Conservation (phyloP, 2,329 filamentous ascomycete species). For the Fusarium mundagurra region DNA sequence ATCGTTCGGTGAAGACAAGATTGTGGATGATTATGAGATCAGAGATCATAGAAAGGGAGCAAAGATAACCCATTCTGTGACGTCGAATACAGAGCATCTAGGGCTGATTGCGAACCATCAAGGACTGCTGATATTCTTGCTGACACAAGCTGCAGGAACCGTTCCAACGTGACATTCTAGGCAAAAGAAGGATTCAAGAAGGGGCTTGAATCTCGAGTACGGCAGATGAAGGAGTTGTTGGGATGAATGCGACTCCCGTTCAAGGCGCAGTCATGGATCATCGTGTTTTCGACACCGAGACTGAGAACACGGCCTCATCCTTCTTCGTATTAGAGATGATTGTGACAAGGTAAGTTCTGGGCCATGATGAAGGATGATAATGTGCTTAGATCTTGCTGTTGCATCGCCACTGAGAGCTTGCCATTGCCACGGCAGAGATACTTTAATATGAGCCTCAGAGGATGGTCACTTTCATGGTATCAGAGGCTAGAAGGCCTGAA, state of each 20-base stretch:
- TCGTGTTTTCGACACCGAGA: neutral
- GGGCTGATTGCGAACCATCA: neutral
- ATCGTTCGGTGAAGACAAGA: neutral
- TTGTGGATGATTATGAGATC: too few relatives aligned
- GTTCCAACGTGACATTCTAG: neutral
- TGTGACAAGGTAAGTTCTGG: neutral
- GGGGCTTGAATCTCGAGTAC: neutral
- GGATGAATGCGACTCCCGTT: neutral
- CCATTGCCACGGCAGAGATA: neutral
- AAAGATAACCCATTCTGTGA: neutral
- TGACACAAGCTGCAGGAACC: neutral
- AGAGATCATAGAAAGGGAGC: neutral
- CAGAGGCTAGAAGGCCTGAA: neutral
- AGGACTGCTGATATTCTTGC: neutral
- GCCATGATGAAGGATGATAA: neutral
- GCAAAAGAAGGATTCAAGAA: neutral
- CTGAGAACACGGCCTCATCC: neutral
- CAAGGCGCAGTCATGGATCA: neutral
- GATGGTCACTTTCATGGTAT: neutral
- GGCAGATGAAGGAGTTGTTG: neutral
- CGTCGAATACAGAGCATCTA: neutral
- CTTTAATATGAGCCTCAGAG: neutral
- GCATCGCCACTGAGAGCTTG: neutral
- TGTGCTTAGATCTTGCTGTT: neutral
- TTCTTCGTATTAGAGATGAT: neutral